Evolutionary conservation across 148 eudicot species (phyloP), one percentile per base, ranked within the genome.

Genomic region (Vaccinium darrowii): DNA sequence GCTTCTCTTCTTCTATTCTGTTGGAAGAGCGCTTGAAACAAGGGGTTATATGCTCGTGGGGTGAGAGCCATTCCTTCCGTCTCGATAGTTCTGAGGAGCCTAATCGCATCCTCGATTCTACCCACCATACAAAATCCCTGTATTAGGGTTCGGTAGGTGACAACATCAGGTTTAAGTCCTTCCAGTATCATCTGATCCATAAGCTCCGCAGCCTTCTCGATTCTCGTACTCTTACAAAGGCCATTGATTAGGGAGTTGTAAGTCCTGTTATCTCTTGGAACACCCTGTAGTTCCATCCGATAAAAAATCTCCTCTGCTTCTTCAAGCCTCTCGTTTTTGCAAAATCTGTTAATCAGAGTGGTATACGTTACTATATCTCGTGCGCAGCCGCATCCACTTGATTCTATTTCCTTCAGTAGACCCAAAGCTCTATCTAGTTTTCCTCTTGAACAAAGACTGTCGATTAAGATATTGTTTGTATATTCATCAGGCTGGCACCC

Each of bases 111-210:
- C 69, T 93, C 95, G 33, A 90, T 81, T 84, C 98, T 89, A 77
- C 98, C 95, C 53, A 96, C 96, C 89, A 84, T 95, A 84, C 98
- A 97, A 15, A 95, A 91, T 33, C 99, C 99, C 71, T 93, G 91
- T 81, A 97, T 93, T 36, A 97, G 86, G 79, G 96, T 95, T 33
- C 99, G 95, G 60, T 97, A 96, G 4, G 99, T 97, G 51, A 97
- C 98, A 51, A 91, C 86, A 90, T 97, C 98, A 47, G 99, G 99
- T 76, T 92, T 93, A 12, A 94, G 57, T 78, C 99, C 98, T 87
- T 94, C 99, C 92, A 92, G 92, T 88, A 96, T 90, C 99, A 96
- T 93, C 89, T 97, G 98, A 69, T 95, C 96, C 96, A 94, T 94
- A 76, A 97, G 93, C 88, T 90, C 85, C 77, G 93, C 88, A 52